phyloP scores from a whole-genome alignment of 352 stramenopile genomes.

The Albugo laibachii region DNA sequence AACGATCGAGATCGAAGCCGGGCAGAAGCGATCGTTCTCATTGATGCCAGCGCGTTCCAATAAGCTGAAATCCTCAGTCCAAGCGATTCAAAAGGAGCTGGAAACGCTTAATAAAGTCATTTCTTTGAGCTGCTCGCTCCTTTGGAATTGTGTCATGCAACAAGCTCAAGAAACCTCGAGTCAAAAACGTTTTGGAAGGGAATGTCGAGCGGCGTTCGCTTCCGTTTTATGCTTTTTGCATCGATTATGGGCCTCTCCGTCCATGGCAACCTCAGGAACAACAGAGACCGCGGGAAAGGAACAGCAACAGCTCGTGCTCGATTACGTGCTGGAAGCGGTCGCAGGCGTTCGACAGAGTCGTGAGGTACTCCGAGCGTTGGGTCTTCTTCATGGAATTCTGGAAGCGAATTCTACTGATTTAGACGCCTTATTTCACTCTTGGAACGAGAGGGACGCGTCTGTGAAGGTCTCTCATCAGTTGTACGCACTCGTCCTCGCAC shows the following conservation, averaged over 20 bases:
- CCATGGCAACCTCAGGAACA: slow-evolving; percentile 2
- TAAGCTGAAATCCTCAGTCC: slow-evolving; percentile 26
- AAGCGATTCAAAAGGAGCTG: slow-evolving; percentile 36
- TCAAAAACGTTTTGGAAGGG: neutral
- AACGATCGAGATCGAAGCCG: slow-evolving; percentile 39
- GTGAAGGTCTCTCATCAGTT: slow-evolving; percentile 3
- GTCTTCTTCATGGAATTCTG: too few species aligned
- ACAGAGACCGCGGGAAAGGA: slow-evolving; percentile 12
- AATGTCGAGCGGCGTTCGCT: slow-evolving; percentile 28
- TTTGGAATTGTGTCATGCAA: slow-evolving; percentile 54
- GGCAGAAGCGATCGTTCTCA: slow-evolving; percentile 34
- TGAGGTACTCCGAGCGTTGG: slow-evolving; percentile 15
- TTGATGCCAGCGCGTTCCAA: neutral
- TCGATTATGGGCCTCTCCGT: neutral
- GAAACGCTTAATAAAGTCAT: slow-evolving; percentile 61
- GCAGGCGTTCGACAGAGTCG: slow-evolving; percentile 2
- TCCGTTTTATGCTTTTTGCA: slow-evolving; percentile 1
- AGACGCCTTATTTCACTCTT: too few species aligned
- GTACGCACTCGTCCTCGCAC: too few species aligned
- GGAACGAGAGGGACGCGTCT: too few species aligned
- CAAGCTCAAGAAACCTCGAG: slow-evolving; percentile 9
- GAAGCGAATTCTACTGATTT: too few species aligned
- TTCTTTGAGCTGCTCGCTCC: slow-evolving; percentile 41
- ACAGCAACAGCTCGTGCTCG: slow-evolving; percentile 15
- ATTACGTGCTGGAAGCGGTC: slow-evolving; percentile 39